Conservation (phyloP, 768 basidiomycete genomes). For the Dentipellis sp. region DNA sequence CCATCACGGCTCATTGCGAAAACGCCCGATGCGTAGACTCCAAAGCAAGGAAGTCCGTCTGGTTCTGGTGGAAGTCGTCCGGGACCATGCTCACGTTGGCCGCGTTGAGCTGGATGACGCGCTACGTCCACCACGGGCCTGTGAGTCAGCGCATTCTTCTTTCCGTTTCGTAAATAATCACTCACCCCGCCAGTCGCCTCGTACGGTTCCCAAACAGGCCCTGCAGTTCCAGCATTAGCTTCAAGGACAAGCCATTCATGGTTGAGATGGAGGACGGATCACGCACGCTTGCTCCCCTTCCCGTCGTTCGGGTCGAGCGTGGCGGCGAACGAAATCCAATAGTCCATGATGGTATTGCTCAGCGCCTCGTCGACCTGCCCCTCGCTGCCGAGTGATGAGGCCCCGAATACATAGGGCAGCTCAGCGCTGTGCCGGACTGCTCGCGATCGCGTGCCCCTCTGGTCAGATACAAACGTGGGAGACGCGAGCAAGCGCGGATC, state of each 20-base stretch:
- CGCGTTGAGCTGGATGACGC: not conserved
- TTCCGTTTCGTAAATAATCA: too few species aligned
- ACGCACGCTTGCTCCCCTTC: constrained; percentile 24
- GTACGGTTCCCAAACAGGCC: too few species aligned
- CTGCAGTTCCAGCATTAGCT: too few species aligned
- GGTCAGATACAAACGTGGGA: too few species aligned
- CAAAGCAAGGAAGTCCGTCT: not conserved
- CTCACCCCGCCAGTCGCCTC: too few species aligned
- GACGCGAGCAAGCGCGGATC: not conserved
- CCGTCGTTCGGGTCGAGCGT: constrained; percentile 36
- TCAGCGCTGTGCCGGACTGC: constrained; percentile 14
- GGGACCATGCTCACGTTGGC: not conserved
- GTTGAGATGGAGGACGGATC: not conserved
- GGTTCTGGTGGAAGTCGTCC: not conserved
- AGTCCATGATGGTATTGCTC: constrained; percentile 30
- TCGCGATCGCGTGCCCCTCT: too few species aligned
- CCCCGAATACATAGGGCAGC: constrained; percentile 14
- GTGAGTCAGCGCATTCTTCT: too few species aligned
- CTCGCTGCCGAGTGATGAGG: not conserved
- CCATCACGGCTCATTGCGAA: too few species aligned
- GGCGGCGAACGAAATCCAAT: constrained; percentile 38
- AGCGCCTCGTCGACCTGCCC: constrained; percentile 8
- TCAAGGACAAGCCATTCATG: not conserved
- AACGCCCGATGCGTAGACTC: too few species aligned
- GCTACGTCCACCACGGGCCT: not conserved